Evolutionary conservation across 108 stramenopile genomes (phyloP).

Genomic region (Conticribra guillardii): DNA sequence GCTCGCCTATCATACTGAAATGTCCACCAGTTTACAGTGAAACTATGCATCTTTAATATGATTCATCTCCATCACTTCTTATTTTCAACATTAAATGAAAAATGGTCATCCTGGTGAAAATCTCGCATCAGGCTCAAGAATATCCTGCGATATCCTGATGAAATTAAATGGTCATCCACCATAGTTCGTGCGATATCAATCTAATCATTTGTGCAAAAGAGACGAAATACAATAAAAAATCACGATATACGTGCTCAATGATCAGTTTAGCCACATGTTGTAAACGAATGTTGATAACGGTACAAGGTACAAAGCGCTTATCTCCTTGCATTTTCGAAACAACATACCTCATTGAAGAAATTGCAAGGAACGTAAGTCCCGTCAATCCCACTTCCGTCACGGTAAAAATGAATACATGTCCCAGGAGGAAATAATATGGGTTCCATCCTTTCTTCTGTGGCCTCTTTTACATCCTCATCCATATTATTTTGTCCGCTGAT

Average conservation of each 20-base stretch:
- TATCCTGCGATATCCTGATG: conserved; percentile 65
- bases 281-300: too few relatives aligned
- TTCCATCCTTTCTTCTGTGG: conserved; percentile 35
- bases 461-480: neutral
- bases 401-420: conserved; percentile 79
- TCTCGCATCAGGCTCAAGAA: conserved; percentile 77
- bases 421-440: conserved; percentile 63
- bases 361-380: conserved; percentile 75
- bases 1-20: too few relatives aligned
- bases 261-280: too few relatives aligned
- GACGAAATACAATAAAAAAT: too few relatives aligned
- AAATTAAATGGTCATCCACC: conserved; percentile 79
- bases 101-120: conserved; percentile 58
- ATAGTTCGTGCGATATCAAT: conserved; percentile 80
- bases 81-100: conserved; percentile 49
- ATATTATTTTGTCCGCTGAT: neutral
- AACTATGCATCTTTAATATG: too few relatives aligned
- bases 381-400: conserved; percentile 73
- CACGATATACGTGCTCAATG: too few relatives aligned
- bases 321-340: neutral
- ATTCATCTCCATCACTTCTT: neutral
- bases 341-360: conserved; percentile 64
- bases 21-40: too few relatives aligned
- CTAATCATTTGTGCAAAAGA: too few relatives aligned
- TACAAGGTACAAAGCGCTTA: neutral